phyloP scores from a whole-genome alignment of 176 grass and related monocot genomes.

The Themeda triandra region DNA sequence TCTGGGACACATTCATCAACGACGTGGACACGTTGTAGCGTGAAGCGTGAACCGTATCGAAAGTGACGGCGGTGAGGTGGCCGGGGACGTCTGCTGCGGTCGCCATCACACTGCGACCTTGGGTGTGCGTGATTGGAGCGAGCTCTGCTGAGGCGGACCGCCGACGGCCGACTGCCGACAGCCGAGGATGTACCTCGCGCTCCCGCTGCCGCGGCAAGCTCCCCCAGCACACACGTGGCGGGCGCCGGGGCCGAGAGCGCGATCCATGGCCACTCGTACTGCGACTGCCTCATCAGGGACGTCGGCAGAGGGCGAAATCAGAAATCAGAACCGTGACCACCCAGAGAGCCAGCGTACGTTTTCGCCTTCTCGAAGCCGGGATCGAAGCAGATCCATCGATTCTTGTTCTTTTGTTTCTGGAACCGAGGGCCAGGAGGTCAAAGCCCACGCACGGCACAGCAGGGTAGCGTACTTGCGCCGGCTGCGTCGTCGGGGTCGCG shows the following conservation, averaged over 20 bases:
- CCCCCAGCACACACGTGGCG: not conserved
- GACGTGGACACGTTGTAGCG: not conserved
- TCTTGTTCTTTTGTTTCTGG: not conserved
- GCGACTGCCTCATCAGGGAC: not conserved
- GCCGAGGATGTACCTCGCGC: no score
- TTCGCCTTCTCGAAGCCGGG: constrained; percentile 16
- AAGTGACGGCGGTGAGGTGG: constrained; percentile 1
- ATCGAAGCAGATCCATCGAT: not conserved
- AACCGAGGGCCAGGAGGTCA: not conserved
- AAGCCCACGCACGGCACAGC: no score
- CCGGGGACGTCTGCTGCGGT: not conserved
- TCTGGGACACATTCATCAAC: not conserved
- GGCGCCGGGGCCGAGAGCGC: not conserved
- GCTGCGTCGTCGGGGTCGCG: not conserved
- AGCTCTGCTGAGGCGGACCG: not conserved
- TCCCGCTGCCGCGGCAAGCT: no score
- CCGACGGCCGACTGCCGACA: no score
- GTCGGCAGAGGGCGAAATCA: not conserved
- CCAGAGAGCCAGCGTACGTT: not conserved
- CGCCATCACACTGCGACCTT: no score
- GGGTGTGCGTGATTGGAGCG: not conserved
- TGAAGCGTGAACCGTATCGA: not conserved
- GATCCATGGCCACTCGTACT: no score
- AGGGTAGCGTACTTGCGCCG: not conserved
- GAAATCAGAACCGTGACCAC: not conserved